Evolutionary conservation across 805 yeast species (phyloP), one percentile per base, ranked within the genome.

Genomic region (Wickerhamiella azyma): DNA sequence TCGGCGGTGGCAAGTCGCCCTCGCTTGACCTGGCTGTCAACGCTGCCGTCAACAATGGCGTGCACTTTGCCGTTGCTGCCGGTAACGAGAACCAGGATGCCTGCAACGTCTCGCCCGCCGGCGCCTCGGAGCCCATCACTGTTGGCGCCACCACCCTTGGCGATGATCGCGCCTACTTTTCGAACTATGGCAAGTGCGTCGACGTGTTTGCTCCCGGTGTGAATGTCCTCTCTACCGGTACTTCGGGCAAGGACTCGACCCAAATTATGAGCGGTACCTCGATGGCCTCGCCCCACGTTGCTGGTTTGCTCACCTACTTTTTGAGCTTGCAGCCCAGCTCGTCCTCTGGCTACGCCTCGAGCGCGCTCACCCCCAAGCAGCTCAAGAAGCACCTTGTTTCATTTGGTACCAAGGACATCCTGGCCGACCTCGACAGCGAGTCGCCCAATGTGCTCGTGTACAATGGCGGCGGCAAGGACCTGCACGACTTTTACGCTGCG

Each of bases 191-290:
- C 63, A 75, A 73, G 60, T 89, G 98, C 72, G 96, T 92, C 48
- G 96, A 89, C 61, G 81, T 89, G 53, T 89, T 85, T 61, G 98
- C 94, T 26, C 98, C 98, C 19, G 98, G 98, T 59, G 79, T 85
- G 58, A 81, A 85, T 62, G 77, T 89, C 50, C 70, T 81, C 54
- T 85, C 95, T 38, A 58, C 65, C 24, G 57, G 61, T 30, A 60
- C 56, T 42, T 40, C 41, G 29, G 54, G 59, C 37, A 57, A 60
- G 41, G 52, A 55, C 24, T 51, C 60, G 13, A 55, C 63, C 45
- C 63, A 57, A n/a, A 39, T 52, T 43, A 60, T 64, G 66, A 58
- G 94, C 33, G 98, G 98, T 66, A 89, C 96, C 9, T 89, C 97
- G 13, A 89, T 89, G 98, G 96, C 97, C 18, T 82, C 96, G 33